Evolutionary conservation across 176 grass and related monocot species (phyloP).

Genomic region (Melocanna baccifera): DNA sequence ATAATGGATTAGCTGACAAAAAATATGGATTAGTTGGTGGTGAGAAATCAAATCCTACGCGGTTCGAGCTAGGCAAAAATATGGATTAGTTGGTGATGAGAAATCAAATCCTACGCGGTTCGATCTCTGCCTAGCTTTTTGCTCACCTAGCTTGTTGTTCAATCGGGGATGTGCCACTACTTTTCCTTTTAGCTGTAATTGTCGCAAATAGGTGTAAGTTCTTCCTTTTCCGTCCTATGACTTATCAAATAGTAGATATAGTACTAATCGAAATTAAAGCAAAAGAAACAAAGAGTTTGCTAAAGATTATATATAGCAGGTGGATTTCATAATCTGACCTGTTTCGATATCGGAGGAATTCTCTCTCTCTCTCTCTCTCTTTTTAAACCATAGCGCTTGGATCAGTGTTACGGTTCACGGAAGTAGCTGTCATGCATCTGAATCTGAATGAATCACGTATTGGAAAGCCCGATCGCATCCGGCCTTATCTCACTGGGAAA

Average conservation of each 20-base stretch:
- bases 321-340: not conserved
- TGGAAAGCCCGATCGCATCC: too few species aligned
- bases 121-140: not conserved
- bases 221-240: not conserved
- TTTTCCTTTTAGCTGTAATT: not conserved
- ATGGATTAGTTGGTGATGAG: not conserved
- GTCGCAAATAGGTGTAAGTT: not conserved
- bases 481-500: too few species aligned
- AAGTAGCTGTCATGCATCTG: too few species aligned
- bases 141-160: not conserved
- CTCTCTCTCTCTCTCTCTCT: too few species aligned
- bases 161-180: not conserved
- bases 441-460: too few species aligned
- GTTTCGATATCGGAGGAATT: not conserved
- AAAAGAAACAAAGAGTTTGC: not conserved
- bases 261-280: not conserved
- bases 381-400: too few species aligned
- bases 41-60: not conserved
- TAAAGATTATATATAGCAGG: not conserved
- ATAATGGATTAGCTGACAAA: not conserved
- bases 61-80: not conserved
- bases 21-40: not conserved
- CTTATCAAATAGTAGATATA: not conserved
- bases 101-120: not conserved
- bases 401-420: too few species aligned